Evolutionary conservation across 1,284 basidiomycete species (phyloP).

Genomic region (Meripilus lineatus): DNA sequence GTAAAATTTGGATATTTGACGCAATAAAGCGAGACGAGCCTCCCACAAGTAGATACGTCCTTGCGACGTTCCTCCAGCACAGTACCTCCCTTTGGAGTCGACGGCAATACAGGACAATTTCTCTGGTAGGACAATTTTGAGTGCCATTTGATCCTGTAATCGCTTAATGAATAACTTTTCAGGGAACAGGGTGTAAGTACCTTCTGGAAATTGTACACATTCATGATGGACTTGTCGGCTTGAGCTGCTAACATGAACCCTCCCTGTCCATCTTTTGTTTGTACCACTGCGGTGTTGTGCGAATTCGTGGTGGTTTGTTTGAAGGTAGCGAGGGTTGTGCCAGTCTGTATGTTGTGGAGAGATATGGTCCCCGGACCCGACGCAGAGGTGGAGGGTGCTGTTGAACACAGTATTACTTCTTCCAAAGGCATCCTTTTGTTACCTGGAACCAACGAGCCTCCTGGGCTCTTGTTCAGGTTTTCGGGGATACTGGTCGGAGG

Average conservation of each 20-base stretch:
- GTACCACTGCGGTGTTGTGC: slow-evolving; percentile 58
- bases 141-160: slow-evolving; percentile 76
- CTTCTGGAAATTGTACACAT: slow-evolving; percentile 84
- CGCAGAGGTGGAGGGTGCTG: slow-evolving; percentile 41
- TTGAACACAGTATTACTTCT: slow-evolving; percentile 62
- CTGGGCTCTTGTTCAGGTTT: not conserved
- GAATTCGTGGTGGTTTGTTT: slow-evolving; percentile 62
- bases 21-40: slow-evolving; percentile 41
- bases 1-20: slow-evolving; percentile 1
- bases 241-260: slow-evolving; percentile 76
- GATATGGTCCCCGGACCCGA: slow-evolving; percentile 54
- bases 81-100: slow-evolving; percentile 70
- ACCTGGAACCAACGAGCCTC: not conserved
- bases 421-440: slow-evolving; percentile 51
- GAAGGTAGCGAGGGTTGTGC: slow-evolving; percentile 64
- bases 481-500: not conserved
- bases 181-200: slow-evolving; percentile 29
- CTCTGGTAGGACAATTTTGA: slow-evolving; percentile 88
- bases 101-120: slow-evolving; percentile 77
- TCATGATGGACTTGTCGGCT: slow-evolving; percentile 73
- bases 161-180: slow-evolving; percentile 1
- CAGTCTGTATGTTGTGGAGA: slow-evolving; percentile 71
- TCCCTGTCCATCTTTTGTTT: slow-evolving; percentile 61
- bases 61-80: slow-evolving; percentile 83
- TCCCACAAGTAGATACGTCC: slow-evolving; percentile 96